Conservation (phyloP, 139 green algal species). For the Yamagishiella unicocca region DNA sequence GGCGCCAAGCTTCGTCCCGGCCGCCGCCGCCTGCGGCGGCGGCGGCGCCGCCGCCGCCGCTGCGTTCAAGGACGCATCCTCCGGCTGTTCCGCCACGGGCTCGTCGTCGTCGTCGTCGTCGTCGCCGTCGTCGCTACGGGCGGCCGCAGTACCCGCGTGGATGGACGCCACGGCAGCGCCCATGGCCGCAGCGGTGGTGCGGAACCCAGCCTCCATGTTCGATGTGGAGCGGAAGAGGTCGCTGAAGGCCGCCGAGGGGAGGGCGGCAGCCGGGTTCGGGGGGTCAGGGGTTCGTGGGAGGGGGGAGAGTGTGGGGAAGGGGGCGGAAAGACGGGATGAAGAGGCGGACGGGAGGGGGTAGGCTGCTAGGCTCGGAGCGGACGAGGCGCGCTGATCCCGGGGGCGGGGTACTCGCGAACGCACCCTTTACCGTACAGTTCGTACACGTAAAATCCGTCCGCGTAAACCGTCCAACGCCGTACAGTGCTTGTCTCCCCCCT, state of each 20-base stretch:
- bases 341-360: not conserved
- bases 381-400: not conserved
- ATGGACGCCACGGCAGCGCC: not conserved
- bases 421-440: too few relatives aligned
- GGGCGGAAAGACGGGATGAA: not conserved
- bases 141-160: too few relatives aligned
- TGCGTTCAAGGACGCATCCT: not conserved
- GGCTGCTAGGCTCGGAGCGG: too few relatives aligned
- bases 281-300: too few relatives aligned
- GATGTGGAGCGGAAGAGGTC: not conserved
- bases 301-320: not conserved
- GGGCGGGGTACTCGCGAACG: too few relatives aligned
- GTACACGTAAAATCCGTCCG: too few relatives aligned
- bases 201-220: not conserved
- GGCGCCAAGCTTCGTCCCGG: not conserved
- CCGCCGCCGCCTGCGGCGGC: not conserved
- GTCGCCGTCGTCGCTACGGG: not conserved
- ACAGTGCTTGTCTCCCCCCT: too few relatives aligned
- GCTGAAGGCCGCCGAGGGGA: not conserved
- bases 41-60: not conserved
- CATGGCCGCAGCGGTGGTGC: not conserved
- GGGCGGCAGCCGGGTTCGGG: too few relatives aligned
- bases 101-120: slow-evolving; percentile 3
- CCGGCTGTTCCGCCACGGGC: not conserved
- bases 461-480: too few relatives aligned